Conservation (phyloP, 257 asterid genomes). For the Nicotiana noctiflora region DNA sequence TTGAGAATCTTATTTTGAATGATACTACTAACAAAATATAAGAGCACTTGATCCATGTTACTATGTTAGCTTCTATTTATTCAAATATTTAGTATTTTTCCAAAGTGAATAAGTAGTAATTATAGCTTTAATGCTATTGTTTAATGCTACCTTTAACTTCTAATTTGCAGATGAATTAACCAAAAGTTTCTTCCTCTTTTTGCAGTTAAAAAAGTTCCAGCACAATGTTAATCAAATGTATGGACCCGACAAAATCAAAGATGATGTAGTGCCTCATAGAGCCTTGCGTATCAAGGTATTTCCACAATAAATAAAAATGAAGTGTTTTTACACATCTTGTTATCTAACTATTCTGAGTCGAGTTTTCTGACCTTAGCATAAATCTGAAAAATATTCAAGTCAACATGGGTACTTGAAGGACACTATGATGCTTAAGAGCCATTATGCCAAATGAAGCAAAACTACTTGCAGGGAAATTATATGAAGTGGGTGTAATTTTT, state of each 20-base stretch:
- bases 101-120: no score
- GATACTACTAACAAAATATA: no score
- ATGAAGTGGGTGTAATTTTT: neutral
- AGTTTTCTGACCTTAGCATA: no score
- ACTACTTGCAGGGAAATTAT: neutral
- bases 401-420: neutral
- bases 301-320: neutral
- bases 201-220: neutral
- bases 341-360: no score
- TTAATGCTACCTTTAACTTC: neutral
- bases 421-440: neutral
- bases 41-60: no score
- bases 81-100: no score
- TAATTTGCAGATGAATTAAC: no score
- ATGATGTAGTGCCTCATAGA: constrained; percentile 37
- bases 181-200: no score
- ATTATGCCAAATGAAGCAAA: neutral
- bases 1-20: no score
- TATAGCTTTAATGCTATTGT: no score
- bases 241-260: constrained; percentile 32
- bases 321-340: neutral
- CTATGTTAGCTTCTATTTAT: no score
- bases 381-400: no score
- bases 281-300: constrained; percentile 52
- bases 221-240: constrained; percentile 49